A percentile compares a stretch with the other conserved stretches of the same genome.
Conservation (phyloP, 495 filamentous ascomycete genomes). For the Hypoxylon lenormandii region DNA sequence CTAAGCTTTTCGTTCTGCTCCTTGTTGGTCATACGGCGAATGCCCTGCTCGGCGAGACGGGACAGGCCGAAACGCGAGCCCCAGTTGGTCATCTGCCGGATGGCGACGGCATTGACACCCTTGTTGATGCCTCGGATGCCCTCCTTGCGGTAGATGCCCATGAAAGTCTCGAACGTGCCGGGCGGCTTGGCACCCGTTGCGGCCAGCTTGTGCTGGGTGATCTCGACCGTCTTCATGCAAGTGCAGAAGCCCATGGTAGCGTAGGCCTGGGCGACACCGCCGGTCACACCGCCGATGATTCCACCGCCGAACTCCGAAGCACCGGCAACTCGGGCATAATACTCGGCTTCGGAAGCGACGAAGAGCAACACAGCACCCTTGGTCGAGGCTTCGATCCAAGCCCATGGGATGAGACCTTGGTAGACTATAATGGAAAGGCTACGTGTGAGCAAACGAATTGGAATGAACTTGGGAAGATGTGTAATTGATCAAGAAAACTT, state of each 20-base stretch:
- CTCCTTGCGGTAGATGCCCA: slow-evolving; percentile 94
- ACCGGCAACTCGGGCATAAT: slow-evolving; percentile 82
- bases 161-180: slow-evolving; percentile 91
- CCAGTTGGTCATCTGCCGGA: slow-evolving; percentile 99
- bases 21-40: slow-evolving; percentile 84
- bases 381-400: slow-evolving; percentile 99
- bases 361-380: slow-evolving; percentile 99
- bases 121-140: slow-evolving; percentile 96
- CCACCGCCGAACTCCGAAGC: slow-evolving; percentile 86
- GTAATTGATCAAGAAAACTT: slow-evolving; percentile 58
- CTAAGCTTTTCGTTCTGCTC: slow-evolving; percentile 78
- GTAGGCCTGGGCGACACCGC: slow-evolving; percentile 97
- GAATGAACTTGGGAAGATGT: not conserved
- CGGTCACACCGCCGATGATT: slow-evolving; percentile 90
- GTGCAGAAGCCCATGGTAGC: slow-evolving; percentile 99
- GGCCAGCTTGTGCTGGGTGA: slow-evolving; percentile 96
- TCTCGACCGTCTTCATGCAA: slow-evolving; percentile 99
- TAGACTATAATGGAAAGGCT: slow-evolving; percentile 73
- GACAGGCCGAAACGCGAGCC: slow-evolving; percentile 93
- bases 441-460: slow-evolving; percentile 16
- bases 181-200: slow-evolving; percentile 82
- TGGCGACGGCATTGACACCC: slow-evolving; percentile 97
- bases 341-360: slow-evolving; percentile 98
- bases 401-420: slow-evolving; percentile 99
- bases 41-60: slow-evolving; percentile 87